phyloP scores from a whole-genome alignment of 2,329 filamentous ascomycete genomes.

The Colletotrichum lini region DNA sequence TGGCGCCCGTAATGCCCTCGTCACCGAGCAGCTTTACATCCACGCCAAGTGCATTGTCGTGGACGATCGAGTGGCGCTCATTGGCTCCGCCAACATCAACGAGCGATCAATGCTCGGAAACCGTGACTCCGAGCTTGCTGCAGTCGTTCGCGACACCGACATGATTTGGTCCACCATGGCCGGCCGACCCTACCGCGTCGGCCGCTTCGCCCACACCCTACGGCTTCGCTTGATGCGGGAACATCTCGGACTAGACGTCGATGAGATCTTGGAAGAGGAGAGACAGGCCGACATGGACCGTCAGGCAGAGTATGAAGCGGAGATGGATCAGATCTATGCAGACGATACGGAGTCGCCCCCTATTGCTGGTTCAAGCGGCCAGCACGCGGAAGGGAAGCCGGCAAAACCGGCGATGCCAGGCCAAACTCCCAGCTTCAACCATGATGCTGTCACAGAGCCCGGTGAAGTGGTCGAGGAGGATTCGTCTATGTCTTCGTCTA shows the following conservation, averaged over 20 bases:
- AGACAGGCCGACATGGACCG: slow-evolving; percentile 76
- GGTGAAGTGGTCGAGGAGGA: slow-evolving; percentile 59
- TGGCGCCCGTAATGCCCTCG: slow-evolving; percentile 80
- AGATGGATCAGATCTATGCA: slow-evolving; percentile 75
- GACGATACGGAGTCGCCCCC: slow-evolving; percentile 57
- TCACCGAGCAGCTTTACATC: slow-evolving; percentile 97
- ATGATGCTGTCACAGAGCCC: slow-evolving; percentile 74
- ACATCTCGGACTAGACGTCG: slow-evolving; percentile 95
- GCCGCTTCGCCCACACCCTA: slow-evolving; percentile 91
- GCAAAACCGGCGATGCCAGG: slow-evolving; percentile 20
- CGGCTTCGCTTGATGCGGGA: slow-evolving; percentile 96
- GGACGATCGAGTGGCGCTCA: slow-evolving; percentile 92
- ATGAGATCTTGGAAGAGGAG: slow-evolving; percentile 88
- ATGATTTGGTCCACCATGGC: slow-evolving; percentile 95
- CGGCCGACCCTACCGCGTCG: slow-evolving; percentile 89
- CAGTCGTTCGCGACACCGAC: slow-evolving; percentile 91
- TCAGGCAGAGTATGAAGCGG: slow-evolving; percentile 66
- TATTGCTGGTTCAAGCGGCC: slow-evolving; percentile 30
- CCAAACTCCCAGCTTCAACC: slow-evolving; percentile 75
- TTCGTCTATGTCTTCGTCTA: slow-evolving; percentile 43
- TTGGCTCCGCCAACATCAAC: slow-evolving; percentile 98
- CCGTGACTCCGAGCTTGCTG: slow-evolving; percentile 92
- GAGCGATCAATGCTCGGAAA: slow-evolving; percentile 95
- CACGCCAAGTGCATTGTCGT: slow-evolving; percentile 98
- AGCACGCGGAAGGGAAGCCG: slow-evolving; percentile 5